A percentile compares a stretch with the other conserved stretches of the same genome.
Conservation (phyloP, 192 early-diverging fungal species). For the Thamnidium elegans region DNA sequence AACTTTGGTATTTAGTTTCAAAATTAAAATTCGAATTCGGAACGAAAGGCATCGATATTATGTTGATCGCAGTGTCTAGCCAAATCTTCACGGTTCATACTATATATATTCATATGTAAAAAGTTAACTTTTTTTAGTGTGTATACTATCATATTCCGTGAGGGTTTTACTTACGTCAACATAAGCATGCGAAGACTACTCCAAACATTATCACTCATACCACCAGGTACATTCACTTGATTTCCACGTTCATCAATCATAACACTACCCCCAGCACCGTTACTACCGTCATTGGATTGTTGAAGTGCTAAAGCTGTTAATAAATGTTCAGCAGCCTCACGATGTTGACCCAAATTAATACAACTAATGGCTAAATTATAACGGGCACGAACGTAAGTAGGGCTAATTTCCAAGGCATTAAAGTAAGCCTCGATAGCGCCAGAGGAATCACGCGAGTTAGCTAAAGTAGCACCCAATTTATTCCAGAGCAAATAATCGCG, state of each 20-base stretch:
- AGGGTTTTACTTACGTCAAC: slow-evolving; percentile 21
- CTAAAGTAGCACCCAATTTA: slow-evolving; percentile 94
- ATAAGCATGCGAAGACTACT: slow-evolving; percentile 71
- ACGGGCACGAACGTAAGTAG: slow-evolving; percentile 92
- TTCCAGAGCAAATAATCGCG: slow-evolving; percentile 94
- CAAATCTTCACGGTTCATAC: slow-evolving; percentile 80
- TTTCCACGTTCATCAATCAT: slow-evolving; percentile 26
- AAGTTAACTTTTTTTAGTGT: neutral
- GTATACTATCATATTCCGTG: too few species aligned
- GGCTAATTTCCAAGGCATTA: slow-evolving; percentile 89
- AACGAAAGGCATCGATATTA: slow-evolving; percentile 75
- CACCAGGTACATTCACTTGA: slow-evolving; percentile 32
- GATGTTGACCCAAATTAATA: slow-evolving; percentile 87
- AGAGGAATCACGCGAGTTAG: slow-evolving; percentile 74
- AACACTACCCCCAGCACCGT: too few species aligned
- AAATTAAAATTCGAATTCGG: slow-evolving; percentile 78
- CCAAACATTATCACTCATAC: slow-evolving; percentile 80
- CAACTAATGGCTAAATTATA: slow-evolving; percentile 97
- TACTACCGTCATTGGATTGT: slow-evolving; percentile 23
- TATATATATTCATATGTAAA: neutral
- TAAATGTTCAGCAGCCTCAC: slow-evolving; percentile 92
- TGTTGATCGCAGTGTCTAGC: slow-evolving; percentile 71
- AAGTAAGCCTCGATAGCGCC: slow-evolving; percentile 94
- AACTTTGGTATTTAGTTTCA: neutral
- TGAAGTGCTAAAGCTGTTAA: slow-evolving; percentile 85